Percentiles rank a stretch among this genome's conserved stretches.
phyloP scores from a whole-genome alignment of 179 eudicot species.

The Beta lomatogona region DNA sequence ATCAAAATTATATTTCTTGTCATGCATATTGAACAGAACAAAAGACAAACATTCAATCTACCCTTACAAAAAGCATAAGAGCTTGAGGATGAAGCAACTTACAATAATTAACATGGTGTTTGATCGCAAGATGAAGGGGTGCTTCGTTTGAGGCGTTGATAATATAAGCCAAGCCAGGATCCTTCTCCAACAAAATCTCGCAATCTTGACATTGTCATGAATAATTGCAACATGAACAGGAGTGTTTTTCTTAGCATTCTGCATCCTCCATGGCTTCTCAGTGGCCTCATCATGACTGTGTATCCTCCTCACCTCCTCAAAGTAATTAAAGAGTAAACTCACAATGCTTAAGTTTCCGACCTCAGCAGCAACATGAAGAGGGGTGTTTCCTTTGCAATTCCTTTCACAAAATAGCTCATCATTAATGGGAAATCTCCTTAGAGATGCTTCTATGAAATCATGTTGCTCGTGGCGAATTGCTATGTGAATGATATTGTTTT shows the following conservation, averaged over 20 bases:
- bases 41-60: neutral
- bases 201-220: constrained; percentile 13
- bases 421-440: neutral
- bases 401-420: neutral
- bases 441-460: neutral
- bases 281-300: neutral
- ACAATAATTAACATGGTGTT: constrained; percentile 5
- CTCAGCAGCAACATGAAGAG: constrained; percentile 23
- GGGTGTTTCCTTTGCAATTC: constrained; percentile 6
- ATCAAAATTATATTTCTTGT: too few species aligned
- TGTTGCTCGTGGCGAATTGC: constrained; percentile 5
- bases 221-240: constrained; percentile 19
- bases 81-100: neutral
- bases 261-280: neutral
- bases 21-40: too few species aligned
- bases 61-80: neutral
- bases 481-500: constrained; percentile 16
- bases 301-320: neutral
- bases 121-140: constrained; percentile 25
- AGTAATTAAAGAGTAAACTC: neutral
- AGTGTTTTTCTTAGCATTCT: constrained; percentile 2
- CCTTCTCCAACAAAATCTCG: constrained; percentile 5
- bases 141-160: constrained; percentile 10
- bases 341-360: neutral
- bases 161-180: neutral